Evolutionary conservation across 176 grass and related monocot genomes (phyloP), one percentile per base, ranked within the genome.

Genomic region (Microstegium vimineum): DNA sequence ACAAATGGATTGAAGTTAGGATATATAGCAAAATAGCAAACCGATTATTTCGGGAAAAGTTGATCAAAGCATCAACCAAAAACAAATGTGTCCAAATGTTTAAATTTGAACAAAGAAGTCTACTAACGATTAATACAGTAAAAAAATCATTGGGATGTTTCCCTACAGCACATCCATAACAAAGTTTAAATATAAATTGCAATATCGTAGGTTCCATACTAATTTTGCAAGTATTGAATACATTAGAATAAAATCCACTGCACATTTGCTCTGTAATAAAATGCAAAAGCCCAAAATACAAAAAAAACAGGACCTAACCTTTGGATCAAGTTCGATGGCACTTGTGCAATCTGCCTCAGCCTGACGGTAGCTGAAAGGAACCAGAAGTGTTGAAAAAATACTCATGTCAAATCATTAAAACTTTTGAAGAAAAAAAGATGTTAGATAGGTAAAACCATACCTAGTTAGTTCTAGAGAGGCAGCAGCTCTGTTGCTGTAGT

Each of bases 401-500:
- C 43, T 17, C 77, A 66, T 71, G 42, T 34, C 20, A 82, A 66
- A 47, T 62, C 60, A 73, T 60, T 23, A 78, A 20, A 34, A 42
- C 2, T 73, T 43, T 35, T 46, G 23, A 59, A 59, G 31, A 34
- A 83, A 77, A 83, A 64, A 74, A 70, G 1, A 10, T 37, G 9
- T 33, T 42, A 67, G 1, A 64, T 36, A 8, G 36, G 28, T 23
- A 28, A 76, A 51, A 81, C 37, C 42, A 13, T 96, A 96, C 93
- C 81, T 96, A 46, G 85, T 23, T 74, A 90, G 27, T 88, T 94
- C 93, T 60, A 99, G 83, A 89, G 92, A 96, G 69, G 97, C 97
- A 73, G 93, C 93, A 83, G 97, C 93, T 86, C 97, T 90, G 76
- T 99, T 99, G 68, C 85, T 99, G 76, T 99, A 94, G 80, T 94